Base-by-base conservation (phyloP, 163 green algal species). In the Chlamydomonas reinhardtii region DNA sequence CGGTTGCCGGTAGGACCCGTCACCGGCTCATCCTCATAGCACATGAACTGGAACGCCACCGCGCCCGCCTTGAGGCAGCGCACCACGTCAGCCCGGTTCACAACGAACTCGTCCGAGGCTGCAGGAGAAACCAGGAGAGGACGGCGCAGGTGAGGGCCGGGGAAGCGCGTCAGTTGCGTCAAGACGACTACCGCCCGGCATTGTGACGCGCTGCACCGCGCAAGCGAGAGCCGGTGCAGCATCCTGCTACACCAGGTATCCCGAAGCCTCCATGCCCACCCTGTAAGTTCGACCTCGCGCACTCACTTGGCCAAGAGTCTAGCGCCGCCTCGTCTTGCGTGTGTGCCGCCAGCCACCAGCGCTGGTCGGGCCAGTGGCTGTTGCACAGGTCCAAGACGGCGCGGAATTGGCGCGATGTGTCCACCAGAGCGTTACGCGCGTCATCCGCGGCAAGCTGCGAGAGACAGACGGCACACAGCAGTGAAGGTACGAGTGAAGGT, bases 21-120 rank as follows among this genome's bases (percentile, higher is more conserved):
- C 69, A 85, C 48, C 48, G 48, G 32, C 79, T 85, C 79, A 25
- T 85, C 79, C n/a, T 52, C 37, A 54, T 29, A 37, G 68, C 68
- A 77, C 24, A 85, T 52, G 69, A 85, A 85, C 79, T 85, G 79
- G 68, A 85, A 85, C 24, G 79, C 79, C 69, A 85, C 68, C 16
- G 54, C 15, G 24, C 79, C 79, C 52, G 68, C 79, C 79, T 85
- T 85, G 52, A 85, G 69, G 54, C 68, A 85, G 52, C 79, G 79
- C 52, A 85, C 79, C 29, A 69, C 72, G 32, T 85, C 79, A 0
- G 79, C 79, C 3, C 79, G 79, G 32, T 78, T 65, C 2, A 85
- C 79, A 16, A 72, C 32, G 69, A 65, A 85, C 69, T 77, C 79
- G 25, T 77, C 79, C 15, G 68, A 78, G 32, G 52, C 79, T 85